Evolutionary conservation across 176 grass and related monocot species (phyloP).

Genomic region (maize (Zea mays)): DNA sequence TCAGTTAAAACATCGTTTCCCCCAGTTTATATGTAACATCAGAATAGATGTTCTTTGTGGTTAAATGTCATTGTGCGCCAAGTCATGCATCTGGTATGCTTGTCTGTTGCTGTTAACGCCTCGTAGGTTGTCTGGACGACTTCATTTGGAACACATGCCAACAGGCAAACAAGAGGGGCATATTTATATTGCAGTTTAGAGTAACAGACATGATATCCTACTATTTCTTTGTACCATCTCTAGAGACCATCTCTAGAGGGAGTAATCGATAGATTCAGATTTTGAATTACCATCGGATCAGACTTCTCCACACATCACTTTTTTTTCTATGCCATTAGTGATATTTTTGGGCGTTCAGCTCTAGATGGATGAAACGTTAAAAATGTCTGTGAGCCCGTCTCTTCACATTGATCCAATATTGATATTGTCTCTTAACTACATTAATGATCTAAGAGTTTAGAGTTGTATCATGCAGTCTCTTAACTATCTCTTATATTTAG

Average conservation of each 20-base stretch:
- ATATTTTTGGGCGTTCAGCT: too few species aligned
- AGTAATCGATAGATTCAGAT: too few species aligned
- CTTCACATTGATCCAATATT: too few species aligned
- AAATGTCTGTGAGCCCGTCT: too few species aligned
- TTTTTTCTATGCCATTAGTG: too few species aligned
- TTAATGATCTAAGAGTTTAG: too few species aligned
- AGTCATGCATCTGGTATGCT: conserved; percentile 67
- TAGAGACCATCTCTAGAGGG: not conserved
- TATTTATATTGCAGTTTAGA: conserved; percentile 28
- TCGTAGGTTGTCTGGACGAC: conserved; percentile 59
- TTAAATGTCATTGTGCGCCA: conserved; percentile 12
- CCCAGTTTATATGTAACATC: conserved; percentile 4
- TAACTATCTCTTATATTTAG: too few species aligned
- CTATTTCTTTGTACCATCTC: not conserved
- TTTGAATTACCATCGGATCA: too few species aligned
- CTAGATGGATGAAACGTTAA: too few species aligned
- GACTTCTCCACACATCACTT: too few species aligned
- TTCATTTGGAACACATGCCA: conserved; percentile 61
- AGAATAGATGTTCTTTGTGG: conserved; percentile 27
- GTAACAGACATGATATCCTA: not conserved
- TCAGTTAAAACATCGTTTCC: not conserved
- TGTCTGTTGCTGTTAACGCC: conserved; percentile 66
- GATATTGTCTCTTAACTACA: too few species aligned
- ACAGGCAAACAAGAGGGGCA: conserved; percentile 33
- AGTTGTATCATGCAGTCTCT: too few species aligned